Evolutionary conservation across 192 early-diverging fungal genomes (phyloP).

Genomic region (Helicostylum pulchrum): DNA sequence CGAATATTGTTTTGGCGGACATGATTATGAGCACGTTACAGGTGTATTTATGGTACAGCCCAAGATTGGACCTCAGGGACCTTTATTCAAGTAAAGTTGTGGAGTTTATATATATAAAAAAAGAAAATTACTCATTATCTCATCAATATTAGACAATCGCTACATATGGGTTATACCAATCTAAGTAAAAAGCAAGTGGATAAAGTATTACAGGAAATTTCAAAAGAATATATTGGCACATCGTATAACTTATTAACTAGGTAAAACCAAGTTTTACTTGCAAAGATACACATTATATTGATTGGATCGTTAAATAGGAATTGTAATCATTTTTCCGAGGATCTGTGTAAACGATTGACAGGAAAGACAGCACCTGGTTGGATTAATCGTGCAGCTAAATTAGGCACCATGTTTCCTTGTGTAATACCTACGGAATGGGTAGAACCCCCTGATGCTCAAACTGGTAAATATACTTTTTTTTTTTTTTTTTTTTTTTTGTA

Average conservation of each 20-base stretch:
- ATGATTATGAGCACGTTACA: conserved; percentile 28
- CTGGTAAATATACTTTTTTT: not conserved
- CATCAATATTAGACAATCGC: conserved; percentile 12
- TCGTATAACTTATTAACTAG: conserved; percentile 30
- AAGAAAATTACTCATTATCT: not conserved
- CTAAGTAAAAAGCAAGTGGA: conserved; percentile 14
- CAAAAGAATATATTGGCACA: conserved; percentile 17
- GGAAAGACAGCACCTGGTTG: conserved; percentile 21
- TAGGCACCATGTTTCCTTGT: conserved; percentile 31
- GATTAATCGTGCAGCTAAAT: conserved; percentile 28
- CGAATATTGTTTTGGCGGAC: conserved; percentile 40
- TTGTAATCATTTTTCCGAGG: conserved; percentile 31
- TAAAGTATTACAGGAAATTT: conserved; percentile 9
- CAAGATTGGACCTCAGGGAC: conserved; percentile 26
- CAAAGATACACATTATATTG: not conserved
- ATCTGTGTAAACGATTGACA: conserved; percentile 20
- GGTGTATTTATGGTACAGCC: conserved; percentile 36
- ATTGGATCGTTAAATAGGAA: conserved; percentile 17
- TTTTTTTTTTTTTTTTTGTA: too few species aligned
- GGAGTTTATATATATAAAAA: not conserved
- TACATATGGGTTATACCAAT: conserved; percentile 32
- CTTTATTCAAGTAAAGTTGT: conserved; percentile 20
- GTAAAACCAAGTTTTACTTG: too few species aligned
- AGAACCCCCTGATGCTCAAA: conserved; percentile 18
- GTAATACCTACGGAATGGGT: conserved; percentile 27